Base-by-base conservation (phyloP, 192 early-diverging fungal genomes). In the Umbelopsis vinacea region DNA sequence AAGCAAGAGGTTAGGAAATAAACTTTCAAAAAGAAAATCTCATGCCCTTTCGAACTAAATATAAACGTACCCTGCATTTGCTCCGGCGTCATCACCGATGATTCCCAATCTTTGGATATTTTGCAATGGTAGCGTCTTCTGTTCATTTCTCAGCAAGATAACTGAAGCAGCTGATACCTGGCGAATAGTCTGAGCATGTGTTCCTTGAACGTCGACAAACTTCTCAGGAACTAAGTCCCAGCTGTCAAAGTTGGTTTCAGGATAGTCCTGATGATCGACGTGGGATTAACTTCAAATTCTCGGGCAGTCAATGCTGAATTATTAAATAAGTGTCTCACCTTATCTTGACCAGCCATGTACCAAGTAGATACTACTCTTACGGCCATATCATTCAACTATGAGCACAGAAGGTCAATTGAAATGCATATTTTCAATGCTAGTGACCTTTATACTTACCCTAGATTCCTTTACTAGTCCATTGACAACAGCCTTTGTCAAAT, bases 71-170 rank as follows among this genome's bases (percentile, higher is more conserved):
- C 35, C 24, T 43, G 52, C 55, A 37, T 71, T 57, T 9, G 66
- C n/a, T 14, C 52, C 63, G 26, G 77, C 73, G 50, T 79, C 74
- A 17, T 52, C 53, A 19, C 78, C 78, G 69, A 79, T 73, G 33
- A 79, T 53, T 2, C 74, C 70, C 4, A 79, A 33, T 0, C 21
- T 55, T 11, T 69, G 12, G 17, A 52, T 22, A 10, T 48, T 45
- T 2, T 50, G 46, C 9, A 79, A 40, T 6, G 78, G 78, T 14
- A 79, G 35, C 5, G 71, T 68, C n/a, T 75, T 71, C 1, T 73
- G 50, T 19, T 73, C 40, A 37, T 79, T 79, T 10, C 46, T 54
- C 9, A 79, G 47, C 23, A 79, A 67, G 1, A 75, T 68, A 17
- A 55, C 70, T 6, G 74, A 75, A 7, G 74, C 78, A 33, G 74